A percentile compares a stretch with the other conserved stretches of the same genome.
Conservation (phyloP, 1,284 basidiomycete species). For the Heterobasidion occidentale region DNA sequence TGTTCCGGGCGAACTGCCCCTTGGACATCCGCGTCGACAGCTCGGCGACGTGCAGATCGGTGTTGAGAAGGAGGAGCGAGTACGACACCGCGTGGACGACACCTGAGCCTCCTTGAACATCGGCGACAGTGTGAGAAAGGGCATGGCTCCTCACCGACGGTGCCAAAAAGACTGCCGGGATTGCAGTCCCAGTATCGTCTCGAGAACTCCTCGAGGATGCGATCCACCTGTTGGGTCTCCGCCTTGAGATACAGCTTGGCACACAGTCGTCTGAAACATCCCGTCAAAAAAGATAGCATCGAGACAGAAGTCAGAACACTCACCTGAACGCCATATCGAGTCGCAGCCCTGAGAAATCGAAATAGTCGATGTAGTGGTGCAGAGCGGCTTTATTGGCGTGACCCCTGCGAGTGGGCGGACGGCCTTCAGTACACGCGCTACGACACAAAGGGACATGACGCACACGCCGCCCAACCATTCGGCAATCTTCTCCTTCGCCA, state of each 20-base stretch:
- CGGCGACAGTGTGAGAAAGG: constrained; percentile 4
- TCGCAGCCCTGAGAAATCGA: constrained; percentile 79
- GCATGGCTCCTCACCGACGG: constrained; percentile 52
- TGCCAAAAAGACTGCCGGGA: constrained; percentile 71
- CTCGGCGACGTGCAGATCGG: constrained; percentile 94
- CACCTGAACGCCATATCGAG: constrained; percentile 90
- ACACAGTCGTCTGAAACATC: constrained; percentile 63
- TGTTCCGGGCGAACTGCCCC: constrained; percentile 91
- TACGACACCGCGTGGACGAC: constrained; percentile 92
- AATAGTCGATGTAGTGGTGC: constrained; percentile 78
- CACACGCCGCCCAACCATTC: constrained; percentile 91
- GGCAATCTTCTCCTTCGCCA: constrained; percentile 87
- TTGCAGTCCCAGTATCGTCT: constrained; percentile 90
- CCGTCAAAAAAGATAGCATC: neutral
- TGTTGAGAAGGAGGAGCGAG: constrained; percentile 91
- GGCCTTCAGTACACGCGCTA: constrained; percentile 5
- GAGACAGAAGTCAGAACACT: constrained; percentile 9
- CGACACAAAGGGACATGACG: constrained; percentile 26
- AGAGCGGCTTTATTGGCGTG: constrained; percentile 71
- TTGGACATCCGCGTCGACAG: constrained; percentile 86
- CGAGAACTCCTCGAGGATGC: constrained; percentile 90
- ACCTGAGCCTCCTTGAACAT: constrained; percentile 34
- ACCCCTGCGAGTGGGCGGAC: constrained; percentile 39
- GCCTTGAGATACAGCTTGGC: constrained; percentile 89
- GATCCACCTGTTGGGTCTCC: constrained; percentile 97